Percentiles rank a stretch among this genome's conserved stretches.
Conservation (phyloP, 2,329 filamentous ascomycete genomes). For the Elsinoe batatas region DNA sequence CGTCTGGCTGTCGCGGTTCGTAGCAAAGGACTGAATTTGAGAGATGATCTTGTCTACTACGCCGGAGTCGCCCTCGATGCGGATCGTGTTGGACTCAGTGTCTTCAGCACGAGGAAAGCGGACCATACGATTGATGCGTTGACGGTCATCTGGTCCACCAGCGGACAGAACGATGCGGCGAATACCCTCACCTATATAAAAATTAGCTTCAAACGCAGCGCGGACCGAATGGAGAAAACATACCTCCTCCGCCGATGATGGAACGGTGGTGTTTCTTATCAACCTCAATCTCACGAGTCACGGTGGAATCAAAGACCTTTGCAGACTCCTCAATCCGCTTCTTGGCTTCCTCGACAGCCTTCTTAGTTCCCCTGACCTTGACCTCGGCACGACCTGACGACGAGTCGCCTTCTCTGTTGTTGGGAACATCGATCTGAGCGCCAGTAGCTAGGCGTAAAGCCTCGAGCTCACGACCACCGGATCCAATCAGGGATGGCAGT, state of each 20-base stretch:
- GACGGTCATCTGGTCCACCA: slow-evolving; percentile 78
- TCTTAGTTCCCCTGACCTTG: slow-evolving; percentile 82
- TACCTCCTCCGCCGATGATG: slow-evolving; percentile 81
- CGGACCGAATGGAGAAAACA: slow-evolving; percentile 29
- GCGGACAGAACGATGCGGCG: slow-evolving; percentile 78
- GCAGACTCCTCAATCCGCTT: slow-evolving; percentile 81
- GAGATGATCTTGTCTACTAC: slow-evolving; percentile 83
- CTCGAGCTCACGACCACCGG: slow-evolving; percentile 83
- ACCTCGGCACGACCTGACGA: slow-evolving; percentile 67
- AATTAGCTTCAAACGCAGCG: slow-evolving; percentile 30
- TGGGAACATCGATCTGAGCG: slow-evolving; percentile 85
- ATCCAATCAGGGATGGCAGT: slow-evolving; percentile 85
- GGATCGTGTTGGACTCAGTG: slow-evolving; percentile 65
- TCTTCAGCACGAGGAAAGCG: slow-evolving; percentile 88
- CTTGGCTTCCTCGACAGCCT: slow-evolving; percentile 83
- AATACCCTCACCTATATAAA: slow-evolving; percentile 62
- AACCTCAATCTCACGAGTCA: slow-evolving; percentile 75
- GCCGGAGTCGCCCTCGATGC: slow-evolving; percentile 71
- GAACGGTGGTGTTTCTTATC: slow-evolving; percentile 88
- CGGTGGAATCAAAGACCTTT: slow-evolving; percentile 79
- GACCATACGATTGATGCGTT: slow-evolving; percentile 76
- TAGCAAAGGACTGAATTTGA: slow-evolving; percentile 70
- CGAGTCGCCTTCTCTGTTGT: slow-evolving; percentile 59
- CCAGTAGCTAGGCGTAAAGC: slow-evolving; percentile 75
- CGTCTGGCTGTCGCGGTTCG: slow-evolving; percentile 74